phyloP scores from a whole-genome alignment of 169 alveolate genomes.

The Besnoitia besnoiti region DNA sequence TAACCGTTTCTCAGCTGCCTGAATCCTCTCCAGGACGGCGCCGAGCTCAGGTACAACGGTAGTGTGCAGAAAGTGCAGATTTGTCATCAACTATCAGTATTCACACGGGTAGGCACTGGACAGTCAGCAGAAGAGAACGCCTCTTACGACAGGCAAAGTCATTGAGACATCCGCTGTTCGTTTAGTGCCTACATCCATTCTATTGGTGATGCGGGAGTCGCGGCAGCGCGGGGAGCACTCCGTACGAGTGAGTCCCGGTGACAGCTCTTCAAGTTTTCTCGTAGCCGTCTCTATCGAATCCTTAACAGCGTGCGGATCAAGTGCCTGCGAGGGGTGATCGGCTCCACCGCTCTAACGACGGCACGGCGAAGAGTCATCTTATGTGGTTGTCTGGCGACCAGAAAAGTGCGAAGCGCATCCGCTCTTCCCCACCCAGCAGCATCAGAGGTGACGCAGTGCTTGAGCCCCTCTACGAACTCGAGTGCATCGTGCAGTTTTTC shows the following conservation, averaged over 20 bases:
- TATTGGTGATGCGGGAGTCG: too few relatives aligned
- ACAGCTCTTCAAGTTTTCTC: background rate
- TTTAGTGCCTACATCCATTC: too few relatives aligned
- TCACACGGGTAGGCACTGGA: background rate
- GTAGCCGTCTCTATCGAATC: background rate
- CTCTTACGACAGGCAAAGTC: background rate
- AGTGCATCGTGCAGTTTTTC: background rate
- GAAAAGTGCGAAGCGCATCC: background rate
- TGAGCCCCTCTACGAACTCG: background rate
- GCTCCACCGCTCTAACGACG: background rate
- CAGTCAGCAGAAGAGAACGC: background rate
- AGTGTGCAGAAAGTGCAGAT: constrained; percentile 5
- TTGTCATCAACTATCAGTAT: background rate
- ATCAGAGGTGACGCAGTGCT: background rate
- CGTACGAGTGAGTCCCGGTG: background rate
- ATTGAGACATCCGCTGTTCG: background rate
- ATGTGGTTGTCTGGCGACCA: background rate
- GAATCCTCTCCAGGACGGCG: background rate
- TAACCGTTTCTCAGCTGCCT: background rate
- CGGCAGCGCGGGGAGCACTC: background rate
- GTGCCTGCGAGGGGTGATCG: background rate
- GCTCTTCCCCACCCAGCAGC: constrained; percentile 1
- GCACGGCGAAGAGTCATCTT: background rate
- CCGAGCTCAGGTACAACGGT: constrained; percentile 14
- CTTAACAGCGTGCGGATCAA: background rate